Evolutionary conservation across 495 filamentous ascomycete genomes (phyloP).

Genomic region (Corynascus novoguineensis): DNA sequence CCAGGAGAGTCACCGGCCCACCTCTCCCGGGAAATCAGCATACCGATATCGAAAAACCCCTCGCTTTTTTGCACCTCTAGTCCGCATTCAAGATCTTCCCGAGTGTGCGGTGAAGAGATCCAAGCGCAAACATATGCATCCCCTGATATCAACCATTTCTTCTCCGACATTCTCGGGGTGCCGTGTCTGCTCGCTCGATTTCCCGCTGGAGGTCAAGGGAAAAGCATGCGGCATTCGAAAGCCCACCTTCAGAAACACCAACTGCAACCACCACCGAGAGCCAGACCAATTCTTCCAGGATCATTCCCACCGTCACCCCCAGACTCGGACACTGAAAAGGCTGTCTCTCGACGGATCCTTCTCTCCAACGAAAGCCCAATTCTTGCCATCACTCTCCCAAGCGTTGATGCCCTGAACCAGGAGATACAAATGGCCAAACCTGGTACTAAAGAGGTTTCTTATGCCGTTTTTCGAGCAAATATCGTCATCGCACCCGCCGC

Average conservation of each 20-base stretch:
- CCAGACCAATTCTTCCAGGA: slow-evolving; percentile 38
- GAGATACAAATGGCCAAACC: slow-evolving; percentile 41
- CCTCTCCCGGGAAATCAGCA: slow-evolving; percentile 45
- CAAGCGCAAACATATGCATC: slow-evolving; percentile 62
- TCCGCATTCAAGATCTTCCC: slow-evolving; percentile 44
- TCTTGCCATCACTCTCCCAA: slow-evolving; percentile 72
- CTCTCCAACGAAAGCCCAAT: slow-evolving; percentile 93
- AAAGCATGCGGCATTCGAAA: slow-evolving; percentile 58
- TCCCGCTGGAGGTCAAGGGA: slow-evolving; percentile 52
- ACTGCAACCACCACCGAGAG: slow-evolving; percentile 5
- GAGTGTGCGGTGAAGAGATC: slow-evolving; percentile 76
- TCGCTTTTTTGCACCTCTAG: slow-evolving; percentile 39
- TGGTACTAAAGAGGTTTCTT: slow-evolving; percentile 45
- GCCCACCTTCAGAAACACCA: slow-evolving; percentile 55
- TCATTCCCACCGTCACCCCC: slow-evolving; percentile 50
- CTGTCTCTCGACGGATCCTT: slow-evolving; percentile 53
- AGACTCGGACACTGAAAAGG: slow-evolving; percentile 43
- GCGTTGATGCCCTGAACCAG: slow-evolving; percentile 69
- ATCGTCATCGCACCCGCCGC: slow-evolving; percentile 53
- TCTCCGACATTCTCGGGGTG: slow-evolving; percentile 65
- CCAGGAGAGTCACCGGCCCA: slow-evolving; percentile 33
- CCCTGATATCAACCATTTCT: slow-evolving; percentile 60
- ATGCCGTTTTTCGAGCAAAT: slow-evolving; percentile 75
- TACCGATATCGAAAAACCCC: slow-evolving; percentile 60
- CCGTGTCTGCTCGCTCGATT: slow-evolving; percentile 78